Conservation (phyloP, 2,329 filamentous ascomycete species). For the Neodidymelliopsis sp. region DNA sequence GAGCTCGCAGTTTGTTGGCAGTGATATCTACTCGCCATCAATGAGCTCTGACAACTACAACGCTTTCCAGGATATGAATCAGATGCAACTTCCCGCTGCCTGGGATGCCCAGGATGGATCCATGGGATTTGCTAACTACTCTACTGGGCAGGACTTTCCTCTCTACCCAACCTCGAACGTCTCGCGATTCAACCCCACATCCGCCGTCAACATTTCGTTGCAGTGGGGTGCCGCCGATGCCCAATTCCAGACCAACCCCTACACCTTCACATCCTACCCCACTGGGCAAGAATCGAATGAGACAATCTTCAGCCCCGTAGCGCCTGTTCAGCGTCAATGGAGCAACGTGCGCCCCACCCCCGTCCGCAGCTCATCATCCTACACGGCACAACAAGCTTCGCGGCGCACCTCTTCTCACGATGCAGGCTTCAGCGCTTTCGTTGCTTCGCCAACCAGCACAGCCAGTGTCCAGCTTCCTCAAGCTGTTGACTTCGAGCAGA, state of each 20-base stretch:
- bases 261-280: conserved; percentile 37
- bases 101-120: conserved; percentile 42
- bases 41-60: conserved; percentile 47
- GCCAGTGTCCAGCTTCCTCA: conserved; percentile 36
- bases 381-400: conserved; percentile 29
- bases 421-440: conserved; percentile 33
- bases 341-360: conserved; percentile 30
- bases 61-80: conserved; percentile 46
- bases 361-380: conserved; percentile 40
- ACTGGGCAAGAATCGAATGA: conserved; percentile 28
- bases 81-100: conserved; percentile 42
- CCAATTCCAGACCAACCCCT: conserved; percentile 38
- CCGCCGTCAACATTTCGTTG: conserved; percentile 26
- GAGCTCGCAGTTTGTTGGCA: conserved; percentile 40
- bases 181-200: conserved; percentile 32
- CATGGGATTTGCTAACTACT: conserved; percentile 49
- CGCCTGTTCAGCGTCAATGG: conserved; percentile 31
- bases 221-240: conserved; percentile 36
- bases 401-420: conserved; percentile 37
- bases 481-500: conserved; percentile 33
- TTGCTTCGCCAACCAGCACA: conserved; percentile 44
- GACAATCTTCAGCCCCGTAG: conserved; percentile 31
- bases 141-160: conserved; percentile 46
- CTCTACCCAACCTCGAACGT: conserved; percentile 38
- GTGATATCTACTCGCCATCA: conserved; percentile 47